phyloP scores from a whole-genome alignment of 768 basidiomycete species.

The Boletellus sp. region DNA sequence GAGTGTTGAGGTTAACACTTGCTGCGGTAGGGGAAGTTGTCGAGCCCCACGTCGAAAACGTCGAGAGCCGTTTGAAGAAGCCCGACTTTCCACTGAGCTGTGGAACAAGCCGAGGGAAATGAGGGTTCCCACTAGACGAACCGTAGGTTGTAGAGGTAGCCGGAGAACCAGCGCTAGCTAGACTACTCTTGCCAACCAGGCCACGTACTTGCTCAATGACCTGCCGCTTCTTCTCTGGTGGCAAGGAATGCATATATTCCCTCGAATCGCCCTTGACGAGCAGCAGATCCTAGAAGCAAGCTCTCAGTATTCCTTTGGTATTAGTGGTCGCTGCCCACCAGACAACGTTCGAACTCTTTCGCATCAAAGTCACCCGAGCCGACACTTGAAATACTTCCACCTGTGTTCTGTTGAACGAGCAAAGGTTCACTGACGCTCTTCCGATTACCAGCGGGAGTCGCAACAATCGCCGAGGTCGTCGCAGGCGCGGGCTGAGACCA shows the following conservation, averaged over 20 bases:
- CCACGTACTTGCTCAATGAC: constrained; percentile 56
- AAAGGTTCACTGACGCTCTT: constrained; percentile 73
- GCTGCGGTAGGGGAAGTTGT: constrained; percentile 34
- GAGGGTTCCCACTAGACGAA: constrained; percentile 49
- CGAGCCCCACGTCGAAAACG: constrained; percentile 55
- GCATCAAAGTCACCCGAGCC: constrained; percentile 33
- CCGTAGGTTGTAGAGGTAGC: constrained; percentile 53
- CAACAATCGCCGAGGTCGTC: constrained; percentile 28
- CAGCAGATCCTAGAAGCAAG: constrained; percentile 55
- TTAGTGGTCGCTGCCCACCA: constrained; percentile 43
- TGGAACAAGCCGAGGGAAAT: constrained; percentile 67
- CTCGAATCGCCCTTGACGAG: constrained; percentile 71
- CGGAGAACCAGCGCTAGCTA: constrained; percentile 28
- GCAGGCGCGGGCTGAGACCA: constrained; percentile 54
- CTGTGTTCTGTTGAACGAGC: constrained; percentile 47
- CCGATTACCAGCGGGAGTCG: constrained; percentile 37
- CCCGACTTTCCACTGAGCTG: constrained; percentile 73
- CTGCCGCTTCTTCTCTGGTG: constrained; percentile 61
- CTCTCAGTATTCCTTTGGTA: constrained; percentile 5
- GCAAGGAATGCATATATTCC: constrained; percentile 55
- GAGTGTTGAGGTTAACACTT: constrained; percentile 25
- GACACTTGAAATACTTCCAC: constrained; percentile 30
- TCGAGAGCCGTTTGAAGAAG: constrained; percentile 64
- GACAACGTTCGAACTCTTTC: constrained; percentile 61
- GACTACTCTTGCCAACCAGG: constrained; percentile 29